Evolutionary conservation across 2,329 filamentous ascomycete genomes (phyloP).

Genomic region (Penicillium sclerotigenum): DNA sequence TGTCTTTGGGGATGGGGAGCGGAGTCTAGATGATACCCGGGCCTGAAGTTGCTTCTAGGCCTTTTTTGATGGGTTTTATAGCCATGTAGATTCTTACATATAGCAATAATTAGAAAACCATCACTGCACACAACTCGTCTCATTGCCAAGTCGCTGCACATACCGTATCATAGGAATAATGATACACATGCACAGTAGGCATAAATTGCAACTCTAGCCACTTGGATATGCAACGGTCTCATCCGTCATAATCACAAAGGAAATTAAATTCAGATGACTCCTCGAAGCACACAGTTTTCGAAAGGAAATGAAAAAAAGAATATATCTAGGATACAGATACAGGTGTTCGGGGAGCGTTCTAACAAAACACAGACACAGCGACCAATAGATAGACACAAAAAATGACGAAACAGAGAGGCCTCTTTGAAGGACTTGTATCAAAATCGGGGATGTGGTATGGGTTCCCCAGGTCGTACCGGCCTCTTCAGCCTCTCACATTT

Average conservation of each 20-base stretch:
- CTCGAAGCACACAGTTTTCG: slow-evolving; percentile 40
- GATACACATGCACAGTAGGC: background rate
- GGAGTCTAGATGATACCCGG: slow-evolving; percentile 44
- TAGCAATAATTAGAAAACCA: background rate
- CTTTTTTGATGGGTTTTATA: background rate
- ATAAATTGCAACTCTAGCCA: background rate
- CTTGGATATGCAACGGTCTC: background rate
- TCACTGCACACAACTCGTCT: background rate
- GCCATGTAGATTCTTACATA: background rate
- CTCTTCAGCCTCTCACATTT: slow-evolving; percentile 29
- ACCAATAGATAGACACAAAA: slow-evolving; percentile 30
- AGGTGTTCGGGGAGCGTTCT: slow-evolving; percentile 39
- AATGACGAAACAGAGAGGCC: slow-evolving; percentile 26
- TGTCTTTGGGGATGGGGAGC: slow-evolving; percentile 84
- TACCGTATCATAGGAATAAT: background rate
- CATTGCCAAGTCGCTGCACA: background rate
- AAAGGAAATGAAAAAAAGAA: slow-evolving; percentile 34
- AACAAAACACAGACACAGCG: slow-evolving; percentile 36
- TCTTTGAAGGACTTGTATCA: slow-evolving; percentile 23
- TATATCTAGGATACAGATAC: slow-evolving; percentile 46
- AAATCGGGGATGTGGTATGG: slow-evolving; percentile 23
- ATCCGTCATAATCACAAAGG: slow-evolving; percentile 32
- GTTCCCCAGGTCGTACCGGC: slow-evolving; percentile 27
- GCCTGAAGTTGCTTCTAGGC: background rate
- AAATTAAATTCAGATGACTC: slow-evolving; percentile 39